These are phyloP conservation scores for Solanum pennellii DNA, from an alignment of 257 asterid species.

Conservation along the genomic window DNA sequence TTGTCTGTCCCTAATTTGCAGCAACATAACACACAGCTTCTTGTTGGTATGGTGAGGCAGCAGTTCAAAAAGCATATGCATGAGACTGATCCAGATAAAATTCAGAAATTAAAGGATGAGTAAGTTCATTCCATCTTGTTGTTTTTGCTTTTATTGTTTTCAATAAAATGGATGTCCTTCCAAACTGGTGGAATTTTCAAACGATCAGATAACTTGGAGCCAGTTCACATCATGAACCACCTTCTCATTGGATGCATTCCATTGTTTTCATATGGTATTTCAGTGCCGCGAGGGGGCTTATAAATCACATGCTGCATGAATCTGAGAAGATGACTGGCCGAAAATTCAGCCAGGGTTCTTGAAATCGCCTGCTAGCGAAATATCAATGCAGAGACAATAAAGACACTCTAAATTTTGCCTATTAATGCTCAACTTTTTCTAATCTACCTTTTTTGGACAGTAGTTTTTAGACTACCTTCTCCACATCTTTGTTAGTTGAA, in stretches of 20 bases:
- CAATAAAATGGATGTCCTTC: not conserved
- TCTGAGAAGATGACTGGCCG: constrained; percentile 62
- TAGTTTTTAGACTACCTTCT: not conserved
- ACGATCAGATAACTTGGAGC: not conserved
- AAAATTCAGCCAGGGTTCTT: constrained; percentile 47
- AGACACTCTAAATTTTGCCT: not conserved
- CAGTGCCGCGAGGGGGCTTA: constrained; percentile 93
- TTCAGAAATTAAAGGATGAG: constrained; percentile 83
- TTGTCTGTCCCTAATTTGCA: constrained; percentile 20
- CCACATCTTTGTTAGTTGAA: not conserved
- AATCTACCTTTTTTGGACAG: not conserved
- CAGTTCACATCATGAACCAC: not conserved
- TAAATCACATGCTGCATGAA: constrained; percentile 86
- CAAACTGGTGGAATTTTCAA: not conserved
- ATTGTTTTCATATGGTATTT: constrained; percentile 1
- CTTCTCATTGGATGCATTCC: not conserved
- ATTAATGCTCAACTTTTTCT: not conserved
- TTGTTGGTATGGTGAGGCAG: constrained; percentile 64
- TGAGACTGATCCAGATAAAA: constrained; percentile 84
- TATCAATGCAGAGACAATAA: not conserved
- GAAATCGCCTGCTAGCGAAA: not conserved
- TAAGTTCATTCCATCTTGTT: constrained; percentile 20
- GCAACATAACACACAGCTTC: constrained; percentile 74
- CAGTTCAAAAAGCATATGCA: constrained; percentile 79
- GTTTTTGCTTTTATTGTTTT: not conserved